Evolutionary conservation across 129 eudicot genomes (phyloP).

Genomic region (Flaveria brownii): DNA sequence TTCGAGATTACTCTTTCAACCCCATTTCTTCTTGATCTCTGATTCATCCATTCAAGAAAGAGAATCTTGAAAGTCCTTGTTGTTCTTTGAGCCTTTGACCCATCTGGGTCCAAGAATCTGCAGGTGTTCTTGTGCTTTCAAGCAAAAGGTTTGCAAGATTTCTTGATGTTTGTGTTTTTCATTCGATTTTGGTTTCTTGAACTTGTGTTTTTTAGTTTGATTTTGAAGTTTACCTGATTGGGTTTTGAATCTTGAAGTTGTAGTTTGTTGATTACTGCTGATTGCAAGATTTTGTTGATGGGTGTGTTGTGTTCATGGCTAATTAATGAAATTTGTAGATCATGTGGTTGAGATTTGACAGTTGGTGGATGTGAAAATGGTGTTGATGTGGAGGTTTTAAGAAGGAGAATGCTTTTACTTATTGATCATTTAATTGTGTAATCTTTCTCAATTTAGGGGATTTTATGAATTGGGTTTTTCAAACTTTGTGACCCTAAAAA

Average conservation of each 20-base stretch:
- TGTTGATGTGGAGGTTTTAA: slow-evolving; percentile 16
- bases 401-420: background rate
- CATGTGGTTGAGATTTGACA: slow-evolving; percentile 17
- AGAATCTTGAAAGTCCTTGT: slow-evolving; percentile 32
- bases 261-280: slow-evolving; percentile 18
- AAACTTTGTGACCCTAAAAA: slow-evolving; percentile 15
- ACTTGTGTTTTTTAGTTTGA: slow-evolving; percentile 7
- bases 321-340: slow-evolving; percentile 18
- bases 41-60: slow-evolving; percentile 19
- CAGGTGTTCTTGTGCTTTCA: slow-evolving; percentile 17
- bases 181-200: slow-evolving; percentile 22
- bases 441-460: background rate
- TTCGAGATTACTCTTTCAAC: slow-evolving; percentile 34
- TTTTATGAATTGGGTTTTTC: background rate
- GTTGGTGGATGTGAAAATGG: background rate
- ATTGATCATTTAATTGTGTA: background rate
- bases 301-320: slow-evolving; percentile 13
- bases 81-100: too few relatives aligned
- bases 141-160: slow-evolving; percentile 30
- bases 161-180: slow-evolving; percentile 13
- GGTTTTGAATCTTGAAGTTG: slow-evolving; percentile 16
- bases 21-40: slow-evolving; percentile 37
- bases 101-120: slow-evolving; percentile 38
- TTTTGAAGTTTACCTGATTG: slow-evolving; percentile 15
- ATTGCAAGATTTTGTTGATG: slow-evolving; percentile 13